A percentile compares a stretch with the other conserved stretches of the same genome.
Conservation (phyloP, 768 basidiomycete species). For the Crucibulum laeve region DNA sequence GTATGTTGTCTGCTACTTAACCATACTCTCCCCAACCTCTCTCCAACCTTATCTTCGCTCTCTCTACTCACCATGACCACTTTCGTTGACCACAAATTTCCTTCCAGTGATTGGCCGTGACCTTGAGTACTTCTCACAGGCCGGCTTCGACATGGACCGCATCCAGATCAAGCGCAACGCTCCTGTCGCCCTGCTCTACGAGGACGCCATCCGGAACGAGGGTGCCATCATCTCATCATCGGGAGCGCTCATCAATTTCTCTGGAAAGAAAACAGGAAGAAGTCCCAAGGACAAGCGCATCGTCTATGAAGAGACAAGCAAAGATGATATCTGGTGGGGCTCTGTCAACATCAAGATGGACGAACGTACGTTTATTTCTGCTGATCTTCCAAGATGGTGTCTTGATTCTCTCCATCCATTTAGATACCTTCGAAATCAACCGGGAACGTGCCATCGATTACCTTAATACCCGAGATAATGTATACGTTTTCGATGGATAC, state of each 20-base stretch:
- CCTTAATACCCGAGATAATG: conserved; percentile 96
- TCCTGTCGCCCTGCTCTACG: conserved; percentile 85
- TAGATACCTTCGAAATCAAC: conserved; percentile 98
- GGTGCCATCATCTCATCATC: conserved; percentile 96
- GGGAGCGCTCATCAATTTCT: conserved; percentile 99
- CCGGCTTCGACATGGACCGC: conserved; percentile 98
- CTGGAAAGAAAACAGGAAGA: conserved; percentile 98
- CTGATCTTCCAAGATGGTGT: conserved; percentile 2
- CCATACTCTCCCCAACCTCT: neutral
- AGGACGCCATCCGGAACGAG: conserved; percentile 97
- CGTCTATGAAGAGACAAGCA: conserved; percentile 94
- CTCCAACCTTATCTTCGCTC: no score
- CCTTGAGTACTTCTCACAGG: conserved; percentile 96
- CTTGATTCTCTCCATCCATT: conserved; percentile 3
- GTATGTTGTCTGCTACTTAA: conserved; percentile 35
- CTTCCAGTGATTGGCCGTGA: conserved; percentile 82
- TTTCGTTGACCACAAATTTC: conserved; percentile 9
- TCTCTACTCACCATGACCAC: no score
- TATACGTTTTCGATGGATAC: conserved; percentile 96
- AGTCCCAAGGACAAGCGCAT: conserved; percentile 99
- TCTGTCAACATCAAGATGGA: conserved; percentile 99
- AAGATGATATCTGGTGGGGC: conserved; percentile 99
- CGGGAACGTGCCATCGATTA: conserved; percentile 99
- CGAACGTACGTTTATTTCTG: conserved; percentile 56
- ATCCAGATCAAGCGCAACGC: conserved; percentile 96